These are phyloP conservation scores for Penicillium sp. DNA, from an alignment of 2,329 filamentous ascomycete species.

Conservation along the genomic window DNA sequence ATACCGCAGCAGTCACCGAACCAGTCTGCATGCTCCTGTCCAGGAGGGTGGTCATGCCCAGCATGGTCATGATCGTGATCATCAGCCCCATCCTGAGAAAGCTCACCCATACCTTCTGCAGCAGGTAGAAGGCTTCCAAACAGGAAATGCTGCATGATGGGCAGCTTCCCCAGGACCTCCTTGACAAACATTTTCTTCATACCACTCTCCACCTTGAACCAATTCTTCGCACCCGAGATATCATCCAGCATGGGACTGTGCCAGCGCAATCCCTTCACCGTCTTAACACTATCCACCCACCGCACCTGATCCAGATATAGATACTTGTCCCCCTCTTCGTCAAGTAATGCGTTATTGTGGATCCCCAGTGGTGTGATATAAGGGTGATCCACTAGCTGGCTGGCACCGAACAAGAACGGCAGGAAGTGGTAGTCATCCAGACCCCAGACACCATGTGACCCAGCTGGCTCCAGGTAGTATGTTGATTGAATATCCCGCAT, in stretches of 20 bases:
- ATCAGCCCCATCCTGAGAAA: conserved; percentile 42
- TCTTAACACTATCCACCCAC: conserved; percentile 96
- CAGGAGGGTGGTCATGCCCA: conserved; percentile 66
- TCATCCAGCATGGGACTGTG: conserved; percentile 98
- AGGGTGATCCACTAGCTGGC: conserved; percentile 81
- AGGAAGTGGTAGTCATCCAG: conserved; percentile 97
- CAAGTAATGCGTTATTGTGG: conserved; percentile 82
- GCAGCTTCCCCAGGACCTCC: conserved; percentile 88
- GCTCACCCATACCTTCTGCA: conserved; percentile 70
- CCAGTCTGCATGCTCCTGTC: conserved; percentile 56
- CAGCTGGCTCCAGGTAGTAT: conserved; percentile 96
- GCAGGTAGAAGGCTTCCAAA: conserved; percentile 86
- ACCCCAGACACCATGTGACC: conserved; percentile 97
- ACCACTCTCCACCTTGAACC: conserved; percentile 88
- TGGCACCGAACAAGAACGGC: conserved; percentile 91
- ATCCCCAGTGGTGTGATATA: conserved; percentile 79
- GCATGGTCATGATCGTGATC: conserved; percentile 37
- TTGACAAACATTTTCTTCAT: conserved; percentile 97
- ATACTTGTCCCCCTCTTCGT: conserved; percentile 81
- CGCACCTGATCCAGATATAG: conserved; percentile 89
- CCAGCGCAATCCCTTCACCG: conserved; percentile 90
- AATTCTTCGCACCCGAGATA: conserved; percentile 85
- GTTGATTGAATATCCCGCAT: conserved; percentile 88
- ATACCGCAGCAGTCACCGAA: conserved; percentile 99
- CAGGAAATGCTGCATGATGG: conserved; percentile 98